A percentile compares a stretch with the other conserved stretches of the same genome.
Conservation (phyloP, 2,329 filamentous ascomycete genomes). For the Pseudonectria foliicola region DNA sequence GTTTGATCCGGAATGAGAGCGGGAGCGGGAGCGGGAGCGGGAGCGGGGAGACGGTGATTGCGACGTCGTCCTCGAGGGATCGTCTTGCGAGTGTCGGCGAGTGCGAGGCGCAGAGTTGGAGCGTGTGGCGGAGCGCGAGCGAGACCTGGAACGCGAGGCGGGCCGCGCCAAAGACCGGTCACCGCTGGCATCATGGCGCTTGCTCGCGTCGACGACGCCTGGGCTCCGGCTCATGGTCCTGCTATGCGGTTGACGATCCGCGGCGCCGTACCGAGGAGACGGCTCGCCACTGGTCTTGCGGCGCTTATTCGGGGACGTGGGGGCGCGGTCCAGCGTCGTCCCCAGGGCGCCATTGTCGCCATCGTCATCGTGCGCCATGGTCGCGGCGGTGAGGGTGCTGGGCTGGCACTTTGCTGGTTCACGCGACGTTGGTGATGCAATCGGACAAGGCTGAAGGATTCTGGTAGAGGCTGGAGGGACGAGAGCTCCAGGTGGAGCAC, state of each 20-base stretch:
- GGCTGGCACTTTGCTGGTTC: too few relatives aligned
- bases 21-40: constrained; percentile 24
- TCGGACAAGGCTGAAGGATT: constrained; percentile 10
- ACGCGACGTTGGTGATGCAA: too few relatives aligned
- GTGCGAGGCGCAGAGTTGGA: constrained; percentile 29
- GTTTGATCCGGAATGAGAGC: constrained; percentile 21
- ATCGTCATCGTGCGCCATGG: constrained; percentile 26
- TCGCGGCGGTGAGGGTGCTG: too few relatives aligned
- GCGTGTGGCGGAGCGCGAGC: constrained; percentile 30
- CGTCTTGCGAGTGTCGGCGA: too few relatives aligned
- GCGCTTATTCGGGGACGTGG: constrained; percentile 25
- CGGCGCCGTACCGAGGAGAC: constrained; percentile 19
- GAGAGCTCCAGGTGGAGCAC: too few relatives aligned
- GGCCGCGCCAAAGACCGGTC: constrained; percentile 27
- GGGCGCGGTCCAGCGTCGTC: constrained; percentile 4
- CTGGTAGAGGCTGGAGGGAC: background rate
- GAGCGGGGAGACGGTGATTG: constrained; percentile 14
- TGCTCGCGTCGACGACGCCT: constrained; percentile 15
- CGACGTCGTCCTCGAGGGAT: too few relatives aligned
- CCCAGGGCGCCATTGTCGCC: too few relatives aligned
- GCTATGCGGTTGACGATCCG: constrained; percentile 12
- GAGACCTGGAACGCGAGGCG: constrained; percentile 27
- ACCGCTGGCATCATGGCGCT: constrained; percentile 21
- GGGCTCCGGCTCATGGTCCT: constrained; percentile 17
- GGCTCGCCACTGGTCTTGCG: constrained; percentile 26